Base-by-base conservation (phyloP, 2,329 filamentous ascomycete species). In the Colletotrichum siamense region DNA sequence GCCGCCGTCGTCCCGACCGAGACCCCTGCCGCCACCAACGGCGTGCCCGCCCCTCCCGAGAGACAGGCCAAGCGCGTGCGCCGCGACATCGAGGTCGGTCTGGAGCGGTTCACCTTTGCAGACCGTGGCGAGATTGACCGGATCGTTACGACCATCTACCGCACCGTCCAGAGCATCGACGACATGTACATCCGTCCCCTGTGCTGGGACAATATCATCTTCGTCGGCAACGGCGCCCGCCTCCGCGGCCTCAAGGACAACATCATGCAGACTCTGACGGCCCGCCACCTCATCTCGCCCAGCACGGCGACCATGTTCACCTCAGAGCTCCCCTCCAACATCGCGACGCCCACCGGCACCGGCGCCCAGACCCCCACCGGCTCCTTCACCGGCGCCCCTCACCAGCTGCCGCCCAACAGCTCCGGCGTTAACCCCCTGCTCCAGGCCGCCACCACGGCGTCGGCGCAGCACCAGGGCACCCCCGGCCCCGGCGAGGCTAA, bases 271-370 rank as follows among this genome's bases (percentile, higher is more conserved):
- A 96, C 93, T 0, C 91, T 99, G 44, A 91, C 91, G 49, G 91
- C 93, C 65, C 96, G 96, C 79, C 97, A 98, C 84, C 91, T 98
- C 70, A 93, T 99, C 79, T 98, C 96, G 3, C 97, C 97, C 0
- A 96, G 94, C 32, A 96, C 95, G 2, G 96, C 95, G 67, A 98
- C 96, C 57, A 99, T 99, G 81, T 99, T 99, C 89, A 98, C 96
- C 44, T 98, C 96, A 26, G 97, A 99, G 85, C 92, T 99, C 49
- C 97, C 97, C 9, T 98, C 96, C 10, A 96, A 97, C 85, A 92
- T 98, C 82, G 96, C 95, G 34, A 99, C 97, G 0, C 97, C 97
- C 2, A 91, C 94, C 13, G 96, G 95, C 24, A 99, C 96, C 1
- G 96, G 96, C 39, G 92, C 96, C 18, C 97, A 98, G 85, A 99